Evolutionary conservation across 371 early-diverging fungal species (phyloP).

Genomic region (Nematocida major): DNA sequence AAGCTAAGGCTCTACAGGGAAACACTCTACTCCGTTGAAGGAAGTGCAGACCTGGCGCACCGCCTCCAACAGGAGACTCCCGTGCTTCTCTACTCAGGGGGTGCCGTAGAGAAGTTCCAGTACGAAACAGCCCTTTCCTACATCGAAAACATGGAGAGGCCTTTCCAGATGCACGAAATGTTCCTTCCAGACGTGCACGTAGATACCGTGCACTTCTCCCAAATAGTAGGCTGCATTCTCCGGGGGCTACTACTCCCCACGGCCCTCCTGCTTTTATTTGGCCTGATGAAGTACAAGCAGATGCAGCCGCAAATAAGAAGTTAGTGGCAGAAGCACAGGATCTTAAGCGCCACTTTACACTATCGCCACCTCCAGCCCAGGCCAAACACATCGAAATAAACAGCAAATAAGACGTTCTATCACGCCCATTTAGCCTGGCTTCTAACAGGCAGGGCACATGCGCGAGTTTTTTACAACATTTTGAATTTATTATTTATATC

Average conservation of each 20-base stretch:
- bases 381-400: no score
- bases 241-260: background rate
- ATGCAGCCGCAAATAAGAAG: slow-evolving; percentile 6
- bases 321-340: no score
- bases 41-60: background rate
- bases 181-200: background rate
- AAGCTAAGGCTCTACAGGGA: background rate
- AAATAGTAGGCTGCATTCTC: background rate
- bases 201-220: background rate
- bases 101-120: no score
- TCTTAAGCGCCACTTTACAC: no score
- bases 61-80: background rate
- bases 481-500: no score
- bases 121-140: no score
- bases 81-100: no score
- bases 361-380: no score
- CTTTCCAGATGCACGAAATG: background rate
- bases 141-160: background rate
- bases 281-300: background rate
- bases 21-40: background rate
- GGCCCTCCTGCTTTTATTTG: background rate
- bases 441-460: no score
- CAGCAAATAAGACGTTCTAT: no score
- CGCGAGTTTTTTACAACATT: no score
- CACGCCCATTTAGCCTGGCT: no score